These are phyloP conservation scores for Stromatinia cepivora DNA, from an alignment of 2,329 filamentous ascomycete genomes.

Conservation along the genomic window DNA sequence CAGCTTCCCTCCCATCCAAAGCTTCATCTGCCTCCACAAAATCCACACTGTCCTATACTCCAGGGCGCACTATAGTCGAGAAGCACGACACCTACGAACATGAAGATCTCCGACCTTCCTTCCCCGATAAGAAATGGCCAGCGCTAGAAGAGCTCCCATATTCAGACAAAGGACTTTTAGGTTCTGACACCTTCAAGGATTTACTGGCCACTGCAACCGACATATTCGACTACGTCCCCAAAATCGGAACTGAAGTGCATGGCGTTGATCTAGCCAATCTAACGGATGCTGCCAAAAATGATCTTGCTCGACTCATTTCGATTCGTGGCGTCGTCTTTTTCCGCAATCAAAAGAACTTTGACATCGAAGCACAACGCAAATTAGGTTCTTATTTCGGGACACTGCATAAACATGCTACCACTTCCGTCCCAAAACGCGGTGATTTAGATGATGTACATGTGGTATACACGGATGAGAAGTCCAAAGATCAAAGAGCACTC, in stretches of 20 bases:
- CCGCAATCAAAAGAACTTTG: slow-evolving; percentile 54
- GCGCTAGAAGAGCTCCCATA: slow-evolving; percentile 51
- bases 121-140: slow-evolving; percentile 54
- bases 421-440: slow-evolving; percentile 49
- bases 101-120: slow-evolving; percentile 53
- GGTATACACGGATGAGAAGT: slow-evolving; percentile 54
- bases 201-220: slow-evolving; percentile 53
- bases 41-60: slow-evolving; percentile 36
- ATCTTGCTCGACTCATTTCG: slow-evolving; percentile 53
- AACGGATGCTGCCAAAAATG: slow-evolving; percentile 49
- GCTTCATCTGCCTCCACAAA: neutral
- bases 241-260: slow-evolving; percentile 44
- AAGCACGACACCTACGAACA: slow-evolving; percentile 51
- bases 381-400: slow-evolving; percentile 54
- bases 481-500: slow-evolving; percentile 53
- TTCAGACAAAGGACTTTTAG: slow-evolving; percentile 54
- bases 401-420: slow-evolving; percentile 57
- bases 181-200: slow-evolving; percentile 55
- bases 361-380: slow-evolving; percentile 53
- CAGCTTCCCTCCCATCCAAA: slow-evolving; percentile 20
- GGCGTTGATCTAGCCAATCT: slow-evolving; percentile 49
- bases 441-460: slow-evolving; percentile 58
- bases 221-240: slow-evolving; percentile 53
- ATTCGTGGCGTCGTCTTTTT: slow-evolving; percentile 59
- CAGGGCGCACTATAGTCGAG: slow-evolving; percentile 49